Evolutionary conservation across 169 alveolate genomes (phyloP), one percentile per base, ranked within the genome.

Genomic region (Babesia caballi): DNA sequence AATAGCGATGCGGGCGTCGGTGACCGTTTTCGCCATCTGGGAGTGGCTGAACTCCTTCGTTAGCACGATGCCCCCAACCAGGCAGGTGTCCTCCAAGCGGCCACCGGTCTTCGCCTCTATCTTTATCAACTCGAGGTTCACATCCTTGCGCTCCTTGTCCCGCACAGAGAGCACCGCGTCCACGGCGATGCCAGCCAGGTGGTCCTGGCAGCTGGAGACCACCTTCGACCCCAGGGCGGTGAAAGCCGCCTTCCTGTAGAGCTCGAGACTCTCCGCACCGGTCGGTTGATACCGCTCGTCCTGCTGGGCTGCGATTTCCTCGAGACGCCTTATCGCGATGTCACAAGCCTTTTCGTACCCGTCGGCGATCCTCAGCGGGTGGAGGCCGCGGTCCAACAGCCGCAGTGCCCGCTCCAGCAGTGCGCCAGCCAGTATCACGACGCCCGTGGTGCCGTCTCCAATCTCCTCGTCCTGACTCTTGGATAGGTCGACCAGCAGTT

Each of bases 371-470:
- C 97, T 92, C 30, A 97, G 89, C 4, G 99, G 99, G 83, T 97
- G 99, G 32, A 97, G 87, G 7, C 99, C 99, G 83, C 94, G 81
- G 75, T 97, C 99, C 23, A 97, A 91, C 32, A 97, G 86, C 51
- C 88, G 83, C 59, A 90, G 93, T 27, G 99, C 99, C 81, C 95
- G 93, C 59, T 94, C 97, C 25, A 97, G 88, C 36, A 97, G 84
- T 6, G 98, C 97, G 0, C 99, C 99, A 12, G 99, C 99, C 47
- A 98, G 82, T 44, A 98, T 98, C 21, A 98, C 99, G 40, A 98
- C 99, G 8, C 99, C 99, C 3, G 99, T 98, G 57, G 99, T 98
- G 32, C 99, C 99, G 84, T 98, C 99, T 38, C 99, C 99, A 52
- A 97, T 96, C 85, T 98, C 99, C 61, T 95, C 97, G 72, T 98